Evolutionary conservation across 768 basidiomycete species (phyloP), one percentile per base, ranked within the genome.

Genomic region (Auricularia sp.): DNA sequence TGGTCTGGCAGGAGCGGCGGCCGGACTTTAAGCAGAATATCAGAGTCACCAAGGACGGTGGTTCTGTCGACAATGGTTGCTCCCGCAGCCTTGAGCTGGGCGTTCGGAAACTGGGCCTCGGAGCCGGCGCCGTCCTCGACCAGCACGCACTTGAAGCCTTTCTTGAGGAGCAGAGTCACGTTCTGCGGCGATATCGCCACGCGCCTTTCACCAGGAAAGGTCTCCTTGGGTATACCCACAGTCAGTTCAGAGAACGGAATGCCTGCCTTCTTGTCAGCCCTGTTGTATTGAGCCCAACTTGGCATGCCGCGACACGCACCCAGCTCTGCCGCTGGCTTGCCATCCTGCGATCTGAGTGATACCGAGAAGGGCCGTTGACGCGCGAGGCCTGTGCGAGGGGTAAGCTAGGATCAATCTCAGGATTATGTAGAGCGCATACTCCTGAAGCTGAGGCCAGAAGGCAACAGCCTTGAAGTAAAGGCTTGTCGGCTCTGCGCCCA

Each of bases 11-110:
- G 73, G 33, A 84, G 74, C 45, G 92, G 92, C 51, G 92, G 85
- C 67, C 90, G 82, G 66, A 94, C 92, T 83, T 94, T 94, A 67
- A 94, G 79, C 72, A 93, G 78, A 71, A 94, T 90, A 72, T 94
- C 91, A 1, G 88, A 79, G 54, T 77, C 77, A 61, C 75, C 77
- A 72, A 85, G 88, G n/a, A 92, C 75, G 67, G 90, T 85, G 64
- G 88, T 85, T 65, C 79, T 80, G 61, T 87, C 83, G n/a, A 86
- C 88, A 66, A 94, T 74, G 6, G 83, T 86, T 44, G 91, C 92
- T 6, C 92, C 92, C 34, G 90, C 92, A 44, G 84, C 83, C 66
- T 77, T 77, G 70, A 92, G 94, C 56, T 89, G 87, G 71, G 86
- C 88, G 70, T 94, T 89, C 67, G 86, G 76, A 75, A 94, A 94